Conservation (phyloP, 2,329 filamentous ascomycete genomes). For the Exophiala lecanii-corni region DNA sequence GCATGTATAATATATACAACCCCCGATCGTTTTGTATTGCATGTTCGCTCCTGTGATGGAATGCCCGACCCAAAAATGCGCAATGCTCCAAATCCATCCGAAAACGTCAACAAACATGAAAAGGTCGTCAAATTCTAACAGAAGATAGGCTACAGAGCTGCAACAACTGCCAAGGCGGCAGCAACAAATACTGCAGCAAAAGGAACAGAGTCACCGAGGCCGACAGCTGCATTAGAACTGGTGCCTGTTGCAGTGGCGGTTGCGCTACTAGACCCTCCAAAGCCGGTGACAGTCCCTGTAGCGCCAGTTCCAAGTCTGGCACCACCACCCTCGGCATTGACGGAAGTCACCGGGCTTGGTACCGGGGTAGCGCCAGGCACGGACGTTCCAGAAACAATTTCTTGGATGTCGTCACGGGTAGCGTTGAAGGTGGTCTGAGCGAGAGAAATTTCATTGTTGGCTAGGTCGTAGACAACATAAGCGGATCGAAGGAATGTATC, state of each 20-base stretch:
- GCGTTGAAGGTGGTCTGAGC: slow-evolving; percentile 59
- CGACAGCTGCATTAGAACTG: neutral
- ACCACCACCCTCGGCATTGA: slow-evolving; percentile 17
- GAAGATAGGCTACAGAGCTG: too few relatives aligned
- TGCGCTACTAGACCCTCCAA: neutral
- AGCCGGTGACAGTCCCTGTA: slow-evolving; percentile 11
- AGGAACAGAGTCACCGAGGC: neutral
- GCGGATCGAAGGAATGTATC: slow-evolving; percentile 61
- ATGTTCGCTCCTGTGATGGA: too few relatives aligned
- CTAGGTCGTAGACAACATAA: slow-evolving; percentile 60
- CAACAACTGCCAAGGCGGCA: too few relatives aligned
- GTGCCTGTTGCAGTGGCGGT: neutral
- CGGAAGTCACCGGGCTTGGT: slow-evolving; percentile 22
- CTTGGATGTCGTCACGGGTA: slow-evolving; percentile 45
- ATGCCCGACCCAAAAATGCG: too few relatives aligned
- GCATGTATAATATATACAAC: too few relatives aligned
- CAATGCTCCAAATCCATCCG: too few relatives aligned
- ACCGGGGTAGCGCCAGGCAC: slow-evolving; percentile 49
- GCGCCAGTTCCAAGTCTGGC: slow-evolving; percentile 13
- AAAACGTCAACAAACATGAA: too few relatives aligned
- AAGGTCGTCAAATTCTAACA: too few relatives aligned
- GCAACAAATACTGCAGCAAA: neutral
- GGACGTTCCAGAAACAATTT: slow-evolving; percentile 49
- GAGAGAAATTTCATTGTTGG: slow-evolving; percentile 56
- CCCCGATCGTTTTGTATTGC: too few relatives aligned